Evolutionary conservation across 2,329 filamentous ascomycete genomes (phyloP).

Genomic region (Aspergillus chevalieri): DNA sequence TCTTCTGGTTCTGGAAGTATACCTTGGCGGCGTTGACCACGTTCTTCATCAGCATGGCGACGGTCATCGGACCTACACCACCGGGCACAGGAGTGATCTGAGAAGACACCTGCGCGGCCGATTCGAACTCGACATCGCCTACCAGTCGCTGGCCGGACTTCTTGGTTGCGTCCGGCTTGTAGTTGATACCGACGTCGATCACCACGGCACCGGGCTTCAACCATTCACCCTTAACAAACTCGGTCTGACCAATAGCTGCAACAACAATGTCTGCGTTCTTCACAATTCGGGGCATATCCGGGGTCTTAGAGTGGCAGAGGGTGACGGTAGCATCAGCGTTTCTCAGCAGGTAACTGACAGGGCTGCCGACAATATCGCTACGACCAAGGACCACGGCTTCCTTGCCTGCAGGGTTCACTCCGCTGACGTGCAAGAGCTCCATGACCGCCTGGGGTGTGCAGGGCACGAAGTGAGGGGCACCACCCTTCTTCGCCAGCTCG

Average conservation of each 20-base stretch:
- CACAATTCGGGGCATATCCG: constrained; percentile 64
- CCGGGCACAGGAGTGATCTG: constrained; percentile 94
- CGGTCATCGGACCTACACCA: constrained; percentile 96
- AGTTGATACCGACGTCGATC: constrained; percentile 97
- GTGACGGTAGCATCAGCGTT: constrained; percentile 96
- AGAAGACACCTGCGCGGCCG: constrained; percentile 77
- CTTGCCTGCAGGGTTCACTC: constrained; percentile 79
- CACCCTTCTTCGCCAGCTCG: constrained; percentile 91
- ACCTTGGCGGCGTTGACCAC: constrained; percentile 78
- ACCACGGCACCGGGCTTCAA: constrained; percentile 91
- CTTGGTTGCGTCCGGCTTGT: constrained; percentile 78
- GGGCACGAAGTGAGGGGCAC: constrained; percentile 79
- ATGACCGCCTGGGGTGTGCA: constrained; percentile 98
- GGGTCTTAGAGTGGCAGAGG: constrained; percentile 86
- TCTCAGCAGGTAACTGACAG: constrained; percentile 90
- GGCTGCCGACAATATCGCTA: constrained; percentile 95
- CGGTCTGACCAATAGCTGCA: constrained; percentile 80
- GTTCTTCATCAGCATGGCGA: constrained; percentile 96
- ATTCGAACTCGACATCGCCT: constrained; percentile 88
- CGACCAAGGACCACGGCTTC: constrained; percentile 89
- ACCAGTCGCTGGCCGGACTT: constrained; percentile 91
- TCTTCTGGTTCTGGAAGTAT: constrained; percentile 77
- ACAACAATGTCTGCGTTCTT: constrained; percentile 84
- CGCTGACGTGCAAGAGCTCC: constrained; percentile 77
- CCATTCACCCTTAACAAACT: constrained; percentile 92